Evolutionary conservation across 257 asterid genomes (phyloP).

Genomic region (Cruciata laevipes): DNA sequence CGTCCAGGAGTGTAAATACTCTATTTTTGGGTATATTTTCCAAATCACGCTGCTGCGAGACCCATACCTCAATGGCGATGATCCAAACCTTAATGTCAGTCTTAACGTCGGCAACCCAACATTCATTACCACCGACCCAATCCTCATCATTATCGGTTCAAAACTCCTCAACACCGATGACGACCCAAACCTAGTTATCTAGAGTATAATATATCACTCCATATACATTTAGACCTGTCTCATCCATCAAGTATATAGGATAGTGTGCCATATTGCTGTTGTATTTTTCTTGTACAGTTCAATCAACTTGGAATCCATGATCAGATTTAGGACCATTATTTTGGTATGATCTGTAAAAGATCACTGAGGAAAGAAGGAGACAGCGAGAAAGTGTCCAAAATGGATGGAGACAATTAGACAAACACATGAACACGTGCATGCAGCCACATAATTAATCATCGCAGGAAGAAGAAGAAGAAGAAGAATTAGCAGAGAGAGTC

Average conservation of each 20-base stretch:
- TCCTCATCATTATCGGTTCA: too few species aligned
- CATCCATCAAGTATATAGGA: background rate
- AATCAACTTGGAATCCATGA: background rate
- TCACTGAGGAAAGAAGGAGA: background rate
- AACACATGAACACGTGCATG: slow-evolving; percentile 10
- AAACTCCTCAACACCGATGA: too few species aligned
- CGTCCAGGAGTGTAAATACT: too few species aligned
- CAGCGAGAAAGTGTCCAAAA: background rate
- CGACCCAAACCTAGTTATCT: too few species aligned
- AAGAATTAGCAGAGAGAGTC: background rate
- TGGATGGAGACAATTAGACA: background rate
- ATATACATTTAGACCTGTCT: too few species aligned
- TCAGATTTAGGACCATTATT: background rate
- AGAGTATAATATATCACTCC: too few species aligned
- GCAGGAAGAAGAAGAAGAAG: background rate
- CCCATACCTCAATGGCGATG: too few species aligned
- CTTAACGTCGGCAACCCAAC: too few species aligned
- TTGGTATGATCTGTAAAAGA: background rate
- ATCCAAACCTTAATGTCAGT: too few species aligned
- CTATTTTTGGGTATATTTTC: too few species aligned
- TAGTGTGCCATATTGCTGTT: background rate
- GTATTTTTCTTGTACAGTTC: background rate
- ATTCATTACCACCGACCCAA: too few species aligned
- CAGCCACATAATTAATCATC: background rate
- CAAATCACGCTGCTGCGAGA: too few species aligned